Base-by-base conservation (phyloP, 257 asterid species). In the Primulina eburnea region DNA sequence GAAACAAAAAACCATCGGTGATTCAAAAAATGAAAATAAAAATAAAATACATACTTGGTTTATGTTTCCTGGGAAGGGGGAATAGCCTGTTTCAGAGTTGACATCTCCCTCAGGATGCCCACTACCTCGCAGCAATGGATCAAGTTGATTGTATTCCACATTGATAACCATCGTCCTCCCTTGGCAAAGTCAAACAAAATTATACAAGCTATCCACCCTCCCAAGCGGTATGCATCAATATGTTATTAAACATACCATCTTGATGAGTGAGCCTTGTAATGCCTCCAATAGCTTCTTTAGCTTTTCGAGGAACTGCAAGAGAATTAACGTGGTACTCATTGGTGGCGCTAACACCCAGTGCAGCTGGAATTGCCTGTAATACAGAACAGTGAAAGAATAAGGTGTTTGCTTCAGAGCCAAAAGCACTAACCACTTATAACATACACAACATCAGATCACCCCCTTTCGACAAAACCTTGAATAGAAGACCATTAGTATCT, bases 201-300 rank as follows among this genome's bases (percentile, higher is more conserved):
- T 59, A 52, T 8, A 37, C 24, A 43, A 30, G 40, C 28, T 58
- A 37, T 64, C 50, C 50, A 38, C 16, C 9, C 50, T 38, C 50
- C 62, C 40, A 28, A 57, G 32, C 12, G 55, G 59, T 74, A 53
- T 38, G 60, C 28, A 64, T 30, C 62, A 38, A 47, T 52, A 77
- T 47, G 28, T 12, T 68, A 55, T 53, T 65, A 35, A 64, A 35
- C 68, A 10, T 71, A 93, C 99, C 99, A 84, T 93, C 99, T 78
- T 83, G 77, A 76, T 93, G 99, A 76, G 92, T 86, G 69, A 93
- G 96, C 70, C 74, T 90, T 66, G 99, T 82, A 69, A 93, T 93
- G 80, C 99, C 99, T 72, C 99, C 99, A 72, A 90, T 90, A 76
- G 99, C 97, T 80, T 93, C 99, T 86, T 93, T 93, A 64, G 99